Percentiles rank a stretch among this genome's conserved stretches.
Conservation (phyloP, 371 early-diverging fungal genomes). For the Mortierella sp. region DNA sequence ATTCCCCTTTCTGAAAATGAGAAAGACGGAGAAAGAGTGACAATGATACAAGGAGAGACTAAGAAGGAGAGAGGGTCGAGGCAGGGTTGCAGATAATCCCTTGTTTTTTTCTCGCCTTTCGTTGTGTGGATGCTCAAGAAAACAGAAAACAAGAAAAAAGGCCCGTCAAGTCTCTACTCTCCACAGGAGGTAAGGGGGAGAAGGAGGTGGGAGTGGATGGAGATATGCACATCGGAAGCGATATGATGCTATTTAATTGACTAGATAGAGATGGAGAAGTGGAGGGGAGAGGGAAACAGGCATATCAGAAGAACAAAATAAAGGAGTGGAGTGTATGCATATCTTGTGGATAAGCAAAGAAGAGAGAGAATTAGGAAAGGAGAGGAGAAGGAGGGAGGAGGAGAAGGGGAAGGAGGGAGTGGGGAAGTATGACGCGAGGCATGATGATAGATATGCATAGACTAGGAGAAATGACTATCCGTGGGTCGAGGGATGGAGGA, state of each 20-base stretch:
- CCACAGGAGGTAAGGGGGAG: background rate
- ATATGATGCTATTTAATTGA: background rate
- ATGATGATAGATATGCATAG: too few species aligned
- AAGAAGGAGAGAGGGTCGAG: background rate
- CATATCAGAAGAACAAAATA: background rate
- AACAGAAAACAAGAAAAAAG: background rate
- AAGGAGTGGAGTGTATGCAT: background rate
- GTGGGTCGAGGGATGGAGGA: too few species aligned
- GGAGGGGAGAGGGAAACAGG: background rate
- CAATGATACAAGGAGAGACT: background rate
- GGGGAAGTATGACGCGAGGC: background rate
- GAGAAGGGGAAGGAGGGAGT: background rate
- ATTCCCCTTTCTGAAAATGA: background rate
- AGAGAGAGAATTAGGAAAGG: too few species aligned
- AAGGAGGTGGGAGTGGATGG: background rate
- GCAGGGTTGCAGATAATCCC: slow-evolving; percentile 4
- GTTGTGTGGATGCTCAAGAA: background rate
- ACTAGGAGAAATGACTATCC: too few species aligned
- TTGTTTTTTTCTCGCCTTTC: background rate
- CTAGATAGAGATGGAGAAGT: background rate
- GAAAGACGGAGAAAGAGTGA: background rate
- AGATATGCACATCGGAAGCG: background rate
- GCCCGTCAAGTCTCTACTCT: slow-evolving; percentile 7
- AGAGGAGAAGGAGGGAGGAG: background rate
- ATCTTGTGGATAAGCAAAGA: background rate